These are phyloP conservation scores for Thermochaetoides thermophila DNA, from an alignment of 495 filamentous ascomycete genomes.

Conservation along the genomic window DNA sequence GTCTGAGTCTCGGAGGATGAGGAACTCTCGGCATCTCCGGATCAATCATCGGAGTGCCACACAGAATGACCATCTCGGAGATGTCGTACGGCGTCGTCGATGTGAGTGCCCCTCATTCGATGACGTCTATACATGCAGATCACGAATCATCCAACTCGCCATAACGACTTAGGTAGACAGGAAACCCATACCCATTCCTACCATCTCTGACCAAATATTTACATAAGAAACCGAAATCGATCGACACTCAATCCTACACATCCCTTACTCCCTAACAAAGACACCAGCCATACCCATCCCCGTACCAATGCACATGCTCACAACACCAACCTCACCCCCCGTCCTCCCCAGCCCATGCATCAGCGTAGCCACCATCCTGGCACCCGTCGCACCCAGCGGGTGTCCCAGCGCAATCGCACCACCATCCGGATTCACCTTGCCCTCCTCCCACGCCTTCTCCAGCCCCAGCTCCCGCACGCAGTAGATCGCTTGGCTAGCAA, in stretches of 20 bases:
- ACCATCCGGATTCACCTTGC: slow-evolving; percentile 76
- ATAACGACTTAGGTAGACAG: no score
- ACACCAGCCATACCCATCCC: slow-evolving; percentile 56
- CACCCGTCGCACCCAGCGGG: slow-evolving; percentile 83
- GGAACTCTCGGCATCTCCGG: no score
- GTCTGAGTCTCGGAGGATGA: no score
- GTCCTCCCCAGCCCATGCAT: slow-evolving; percentile 46
- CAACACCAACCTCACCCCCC: slow-evolving; percentile 51
- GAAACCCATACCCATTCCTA: no score
- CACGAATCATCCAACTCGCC: no score
- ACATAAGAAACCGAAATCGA: no score
- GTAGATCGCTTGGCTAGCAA: slow-evolving; percentile 78
- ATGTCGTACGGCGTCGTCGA: no score
- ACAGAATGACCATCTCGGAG: no score
- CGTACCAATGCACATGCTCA: slow-evolving; percentile 83
- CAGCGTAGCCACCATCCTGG: slow-evolving; percentile 63
- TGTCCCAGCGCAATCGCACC: slow-evolving; percentile 90
- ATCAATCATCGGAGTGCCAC: no score
- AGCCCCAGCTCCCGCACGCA: slow-evolving; percentile 61
- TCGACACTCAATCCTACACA: background rate
- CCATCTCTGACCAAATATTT: no score
- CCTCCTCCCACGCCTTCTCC: slow-evolving; percentile 40
- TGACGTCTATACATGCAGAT: no score
- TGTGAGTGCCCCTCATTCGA: no score
- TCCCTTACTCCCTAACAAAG: slow-evolving; percentile 62